phyloP scores from a whole-genome alignment of 768 basidiomycete genomes.

The Infundibulicybe gibba region DNA sequence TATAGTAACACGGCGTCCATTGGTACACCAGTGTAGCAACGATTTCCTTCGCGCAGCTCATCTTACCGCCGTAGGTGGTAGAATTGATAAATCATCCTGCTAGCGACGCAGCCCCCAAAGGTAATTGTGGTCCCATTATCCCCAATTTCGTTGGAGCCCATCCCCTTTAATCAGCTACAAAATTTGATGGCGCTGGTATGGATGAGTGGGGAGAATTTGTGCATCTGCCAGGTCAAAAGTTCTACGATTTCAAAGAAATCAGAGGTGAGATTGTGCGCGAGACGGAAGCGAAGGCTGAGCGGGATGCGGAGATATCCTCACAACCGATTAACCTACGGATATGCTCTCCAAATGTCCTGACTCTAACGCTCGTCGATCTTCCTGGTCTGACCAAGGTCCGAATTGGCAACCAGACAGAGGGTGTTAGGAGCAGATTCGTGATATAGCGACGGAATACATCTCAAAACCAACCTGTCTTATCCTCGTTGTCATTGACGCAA shows the following conservation, averaged over 20 bases:
- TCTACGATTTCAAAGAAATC: slow-evolving; percentile 97
- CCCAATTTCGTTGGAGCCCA: slow-evolving; percentile 2
- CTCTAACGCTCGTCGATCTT: slow-evolving; percentile 94
- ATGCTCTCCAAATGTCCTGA: slow-evolving; percentile 95
- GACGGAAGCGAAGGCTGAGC: slow-evolving; percentile 99
- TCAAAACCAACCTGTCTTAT: slow-evolving; percentile 94
- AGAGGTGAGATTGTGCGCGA: slow-evolving; percentile 94
- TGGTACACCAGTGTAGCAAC: slow-evolving; percentile 51
- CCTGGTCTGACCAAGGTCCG: slow-evolving; percentile 95
- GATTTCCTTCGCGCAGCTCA: not conserved
- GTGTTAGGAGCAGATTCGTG: slow-evolving; percentile 95
- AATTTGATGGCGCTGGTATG: slow-evolving; percentile 52
- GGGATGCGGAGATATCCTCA: slow-evolving; percentile 97
- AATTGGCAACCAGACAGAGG: slow-evolving; percentile 93
- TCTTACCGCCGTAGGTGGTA: slow-evolving; percentile 54
- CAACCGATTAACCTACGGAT: slow-evolving; percentile 96
- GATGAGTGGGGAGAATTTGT: slow-evolving; percentile 99
- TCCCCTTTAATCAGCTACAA: slow-evolving; percentile 26
- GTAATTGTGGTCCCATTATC: slow-evolving; percentile 34
- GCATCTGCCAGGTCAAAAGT: slow-evolving; percentile 94
- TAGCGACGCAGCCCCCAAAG: slow-evolving; percentile 34
- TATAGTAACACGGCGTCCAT: slow-evolving; percentile 94
- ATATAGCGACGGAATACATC: slow-evolving; percentile 96
- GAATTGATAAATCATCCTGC: slow-evolving; percentile 86
- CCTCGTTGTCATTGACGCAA: slow-evolving; percentile 93